Base-by-base conservation (phyloP, 1,284 basidiomycete species). In the Cyathus olla region DNA sequence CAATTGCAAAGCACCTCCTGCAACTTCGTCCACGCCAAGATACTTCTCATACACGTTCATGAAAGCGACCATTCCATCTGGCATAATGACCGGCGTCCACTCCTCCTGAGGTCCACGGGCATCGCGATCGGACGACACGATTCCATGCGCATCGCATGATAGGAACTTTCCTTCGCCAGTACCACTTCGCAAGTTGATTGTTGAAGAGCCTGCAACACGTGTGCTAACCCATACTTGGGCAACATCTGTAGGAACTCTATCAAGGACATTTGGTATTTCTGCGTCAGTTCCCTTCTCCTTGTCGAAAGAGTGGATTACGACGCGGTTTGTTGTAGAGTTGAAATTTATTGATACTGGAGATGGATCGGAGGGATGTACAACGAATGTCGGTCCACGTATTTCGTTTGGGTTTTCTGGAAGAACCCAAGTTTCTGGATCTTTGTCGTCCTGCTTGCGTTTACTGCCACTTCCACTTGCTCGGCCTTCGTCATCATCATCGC, bases 141-240 rank as follows among this genome's bases (percentile, higher is more conserved):
- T 77, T 2, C 95, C 95, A 69, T 94, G 89, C 61, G 90, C 86
- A 78, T 96, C 93, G 75, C 91, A 93, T 19, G 93, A 95, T 51
- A 96, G 78, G 73, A 95, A 96, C 74, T 95, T 95, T 21, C 94
- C 94, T 72, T 93, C 92, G 13, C 93, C 92, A n/a, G 87, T 87
- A 10, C 92, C 92, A 37, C 92, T 93, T 22, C 95, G 88, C 58
- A 96, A 79, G 71, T 95, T 96, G 70, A 96, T 85, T 22, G 93
- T 95, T 10, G 87, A 74, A 26, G 94, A 89, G 35, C 95, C 92
- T 55, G 94, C 87, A 61, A 98, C 85, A 66, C 95, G 84, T 44
- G 94, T 90, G 56, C 87, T 86, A 61, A 98, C 91, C 96, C 96
- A 92, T 60, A 98, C 90, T 76, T 96, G 90, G 56, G 94, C 82